These are phyloP conservation scores for Diaporthe vexans DNA, from an alignment of 2,329 filamentous ascomycete genomes.

Conservation along the genomic window DNA sequence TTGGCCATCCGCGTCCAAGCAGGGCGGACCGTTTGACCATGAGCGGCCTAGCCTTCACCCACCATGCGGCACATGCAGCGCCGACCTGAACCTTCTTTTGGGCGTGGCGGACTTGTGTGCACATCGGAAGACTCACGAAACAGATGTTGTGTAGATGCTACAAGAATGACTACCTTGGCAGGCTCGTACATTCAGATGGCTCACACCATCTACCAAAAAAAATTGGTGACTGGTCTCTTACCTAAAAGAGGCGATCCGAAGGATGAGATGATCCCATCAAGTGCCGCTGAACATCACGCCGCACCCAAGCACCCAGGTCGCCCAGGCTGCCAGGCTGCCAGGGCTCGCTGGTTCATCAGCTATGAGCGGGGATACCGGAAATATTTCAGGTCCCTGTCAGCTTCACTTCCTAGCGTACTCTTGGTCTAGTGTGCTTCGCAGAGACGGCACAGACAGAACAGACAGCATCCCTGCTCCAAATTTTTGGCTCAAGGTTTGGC, in stretches of 20 bases:
- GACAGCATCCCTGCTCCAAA: constrained; percentile 25
- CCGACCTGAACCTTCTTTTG: constrained; percentile 10
- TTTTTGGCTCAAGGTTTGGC: constrained; percentile 22
- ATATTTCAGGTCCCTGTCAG: constrained; percentile 12
- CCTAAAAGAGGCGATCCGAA: not conserved
- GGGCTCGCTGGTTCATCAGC: not conserved
- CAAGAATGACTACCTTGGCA: no score
- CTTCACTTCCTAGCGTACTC: not conserved
- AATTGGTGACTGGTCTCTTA: no score
- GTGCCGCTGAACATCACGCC: not conserved
- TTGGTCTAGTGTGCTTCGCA: not conserved
- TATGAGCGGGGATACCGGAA: constrained; percentile 13
- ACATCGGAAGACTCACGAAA: not conserved
- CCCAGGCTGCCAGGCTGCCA: no score
- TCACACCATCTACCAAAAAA: not conserved
- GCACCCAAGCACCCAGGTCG: not conserved
- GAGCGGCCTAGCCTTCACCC: constrained; percentile 15
- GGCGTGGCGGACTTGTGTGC: not conserved
- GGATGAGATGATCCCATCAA: not conserved
- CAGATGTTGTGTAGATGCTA: no score
- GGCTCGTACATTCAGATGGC: not conserved
- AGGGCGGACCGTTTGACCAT: constrained; percentile 20
- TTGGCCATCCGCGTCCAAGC: constrained; percentile 16
- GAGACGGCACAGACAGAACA: not conserved
- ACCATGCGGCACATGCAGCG: not conserved